Evolutionary conservation across 2,329 filamentous ascomycete species (phyloP), one percentile per base, ranked within the genome.

Genomic region (Cladosporium sp.): DNA sequence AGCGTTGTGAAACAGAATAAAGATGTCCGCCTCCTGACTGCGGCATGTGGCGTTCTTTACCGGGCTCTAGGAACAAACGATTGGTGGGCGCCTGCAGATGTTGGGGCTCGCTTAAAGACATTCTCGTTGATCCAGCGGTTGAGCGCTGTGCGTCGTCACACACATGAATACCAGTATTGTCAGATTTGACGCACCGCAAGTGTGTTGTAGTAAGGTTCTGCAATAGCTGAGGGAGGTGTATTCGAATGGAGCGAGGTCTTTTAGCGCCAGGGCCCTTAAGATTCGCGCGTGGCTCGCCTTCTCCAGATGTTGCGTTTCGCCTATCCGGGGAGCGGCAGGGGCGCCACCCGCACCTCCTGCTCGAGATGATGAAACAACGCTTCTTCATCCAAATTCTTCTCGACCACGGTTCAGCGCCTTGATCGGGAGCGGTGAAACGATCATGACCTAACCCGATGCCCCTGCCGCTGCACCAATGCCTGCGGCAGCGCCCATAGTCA

Each of bases 31-130:
- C 51, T 54, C 51, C 51, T 54, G 51, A 44, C 37, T 19, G 20
- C 51, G 51, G 39, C 51, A 36, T 36, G 51, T 54, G 51, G 51
- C 51, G 51, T 44, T 40, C 50, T 19, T 25, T 54, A 17, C 37
- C 39, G 37, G n/a, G 51, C 51, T 24, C 28, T 17, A 13, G 13
- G 36, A 53, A 17, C 19, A 40, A 24, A 24, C 40, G 40, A 55
- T 37, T 55, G 52, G 39, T 44, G 40, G 13, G 19, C 32, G 15
- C 17, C 32, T 47, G 52, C 40, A 55, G 52, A 47, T 22, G 52
- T 36, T 47, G 52, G 17, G 52, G 20, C 25, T 37, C 40, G 20
- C 15, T 36, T 8, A 47, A 28, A 36, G 19, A 25, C 34, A n/a
- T 25, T 37, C 12, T 50, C 47, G 47, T 50, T 19, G n/a, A 9